Evolutionary conservation across 2,329 filamentous ascomycete species (phyloP).

Genomic region (Ophiostoma fasciatum): DNA sequence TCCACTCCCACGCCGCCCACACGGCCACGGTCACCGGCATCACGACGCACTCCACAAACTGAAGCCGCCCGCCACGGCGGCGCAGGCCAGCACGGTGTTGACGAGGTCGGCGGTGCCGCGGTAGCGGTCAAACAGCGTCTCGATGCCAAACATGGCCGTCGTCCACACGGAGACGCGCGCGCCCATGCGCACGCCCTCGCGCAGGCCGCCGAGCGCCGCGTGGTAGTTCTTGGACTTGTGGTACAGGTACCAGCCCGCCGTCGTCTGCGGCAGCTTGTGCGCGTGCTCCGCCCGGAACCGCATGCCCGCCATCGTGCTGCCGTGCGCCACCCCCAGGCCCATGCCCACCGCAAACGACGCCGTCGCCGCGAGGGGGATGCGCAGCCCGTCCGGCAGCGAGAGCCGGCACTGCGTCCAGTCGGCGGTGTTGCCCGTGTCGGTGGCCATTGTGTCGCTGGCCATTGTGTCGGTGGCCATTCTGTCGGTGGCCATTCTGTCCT

Average conservation of each 20-base stretch:
- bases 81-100: constrained; percentile 67
- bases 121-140: constrained; percentile 71
- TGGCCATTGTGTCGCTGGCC: too few species aligned
- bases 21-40: too few species aligned
- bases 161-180: constrained; percentile 56
- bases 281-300: constrained; percentile 93
- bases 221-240: constrained; percentile 97
- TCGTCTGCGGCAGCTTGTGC: constrained; percentile 72
- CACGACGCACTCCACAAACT: constrained; percentile 75
- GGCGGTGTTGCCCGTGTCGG: too few species aligned
- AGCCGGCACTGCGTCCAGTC: constrained; percentile 29
- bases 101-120: constrained; percentile 57
- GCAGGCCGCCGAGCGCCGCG: constrained; percentile 59
- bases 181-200: constrained; percentile 66
- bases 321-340: constrained; percentile 55
- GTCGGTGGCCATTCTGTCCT: too few species aligned
- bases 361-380: constrained; percentile 49
- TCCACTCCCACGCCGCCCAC: too few species aligned
- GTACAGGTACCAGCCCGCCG: constrained; percentile 93
- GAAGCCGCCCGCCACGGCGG: constrained; percentile 75
- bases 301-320: constrained; percentile 58
- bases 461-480: too few species aligned
- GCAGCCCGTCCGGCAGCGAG: constrained; percentile 48
- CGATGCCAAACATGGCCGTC: constrained; percentile 61
- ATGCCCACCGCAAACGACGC: constrained; percentile 55